Percentiles rank a stretch among this genome's conserved stretches.
phyloP scores from a whole-genome alignment of 2,329 filamentous ascomycete species.

The Aureobasidium sp. region DNA sequence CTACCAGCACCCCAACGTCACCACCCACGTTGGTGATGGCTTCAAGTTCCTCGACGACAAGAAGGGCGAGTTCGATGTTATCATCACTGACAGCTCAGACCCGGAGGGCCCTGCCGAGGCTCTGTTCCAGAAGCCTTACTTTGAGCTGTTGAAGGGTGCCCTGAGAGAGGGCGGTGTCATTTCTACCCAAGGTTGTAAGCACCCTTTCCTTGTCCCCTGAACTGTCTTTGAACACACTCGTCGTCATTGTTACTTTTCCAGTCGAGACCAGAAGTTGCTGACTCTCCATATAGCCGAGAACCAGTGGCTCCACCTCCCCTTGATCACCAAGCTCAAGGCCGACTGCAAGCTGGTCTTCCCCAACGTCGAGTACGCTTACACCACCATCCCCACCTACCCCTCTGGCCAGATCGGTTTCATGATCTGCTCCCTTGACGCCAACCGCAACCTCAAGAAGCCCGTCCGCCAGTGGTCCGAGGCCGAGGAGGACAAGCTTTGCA shows the following conservation, averaged over 20 bases:
- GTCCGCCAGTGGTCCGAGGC: constrained; percentile 71
- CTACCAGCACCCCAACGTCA: constrained; percentile 85
- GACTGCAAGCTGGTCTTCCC: constrained; percentile 96
- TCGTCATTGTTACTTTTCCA: background rate
- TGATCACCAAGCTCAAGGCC: constrained; percentile 95
- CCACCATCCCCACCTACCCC: constrained; percentile 97
- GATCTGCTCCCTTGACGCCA: constrained; percentile 95
- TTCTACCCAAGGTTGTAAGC: constrained; percentile 98
- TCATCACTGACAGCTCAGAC: constrained; percentile 98
- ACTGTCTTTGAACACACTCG: constrained; percentile 9
- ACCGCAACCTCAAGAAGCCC: constrained; percentile 74
- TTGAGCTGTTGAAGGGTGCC: constrained; percentile 83
- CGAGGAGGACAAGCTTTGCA: constrained; percentile 88
- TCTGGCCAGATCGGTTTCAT: constrained; percentile 99
- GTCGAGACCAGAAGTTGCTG: background rate
- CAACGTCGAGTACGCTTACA: constrained; percentile 96
- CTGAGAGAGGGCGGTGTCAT: constrained; percentile 95
- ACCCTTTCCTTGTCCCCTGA: constrained; percentile 47
- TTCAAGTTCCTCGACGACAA: constrained; percentile 98
- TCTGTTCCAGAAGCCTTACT: constrained; percentile 98
- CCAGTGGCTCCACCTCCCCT: constrained; percentile 94
- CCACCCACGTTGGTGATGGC: constrained; percentile 87
- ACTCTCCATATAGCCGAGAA: constrained; percentile 65
- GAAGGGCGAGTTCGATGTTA: constrained; percentile 97
- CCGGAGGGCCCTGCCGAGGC: constrained; percentile 93